Base-by-base conservation (phyloP, 208 protist genomes). In the Leishmania amazonensis region DNA sequence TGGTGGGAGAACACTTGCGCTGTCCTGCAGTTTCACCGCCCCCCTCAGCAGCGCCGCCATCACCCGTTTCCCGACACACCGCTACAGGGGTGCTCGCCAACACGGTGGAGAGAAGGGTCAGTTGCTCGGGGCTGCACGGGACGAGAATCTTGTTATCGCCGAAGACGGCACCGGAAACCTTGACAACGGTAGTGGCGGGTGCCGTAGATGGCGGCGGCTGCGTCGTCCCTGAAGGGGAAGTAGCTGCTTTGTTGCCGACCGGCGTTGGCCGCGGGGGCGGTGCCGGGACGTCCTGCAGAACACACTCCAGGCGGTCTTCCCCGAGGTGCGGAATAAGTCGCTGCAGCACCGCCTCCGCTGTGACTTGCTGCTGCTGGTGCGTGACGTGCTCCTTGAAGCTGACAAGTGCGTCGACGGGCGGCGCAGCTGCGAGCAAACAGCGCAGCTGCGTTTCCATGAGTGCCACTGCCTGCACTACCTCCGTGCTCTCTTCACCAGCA, bases 141-240 rank as follows among this genome's bases (percentile, higher is more conserved):
- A 96, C 85, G 64, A 90, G 84, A 4, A 96, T 74, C 79, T 96
- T 94, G 68, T 78, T 74, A 51, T 83, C 84, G 8, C 81, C 84
- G 60, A 89, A 93, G 58, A 91, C 79, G 45, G 83, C 85, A 19
- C 85, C 85, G 11, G 85, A 89, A 0, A 89, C 85, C 72, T 76
- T 82, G 68, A 87, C 79, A n/a, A 81, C 78, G 31, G 31, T 80
- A 4, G 70, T 38, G 24, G 76, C 57, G 24, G 80, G 49, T 38
- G 49, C 51, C 49, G 65, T 47, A 11, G 80, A 11, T 58, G 57
- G n/a, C n/a, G 6, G n/a, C 3, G 6, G 60, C n/a, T 67, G 60
- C 28, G 13, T 19, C 8, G 21, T 19, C 24, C 38, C 67, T 5
- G 71, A 45, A 17, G 67, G 72, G n/a, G 72, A 47, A 17, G 38